A percentile compares a stretch with the other conserved stretches of the same genome.
Evolutionary conservation across 2,329 filamentous ascomycete genomes (phyloP).

Genomic region (Ophiognomonia clavigignenti-juglandacearum): DNA sequence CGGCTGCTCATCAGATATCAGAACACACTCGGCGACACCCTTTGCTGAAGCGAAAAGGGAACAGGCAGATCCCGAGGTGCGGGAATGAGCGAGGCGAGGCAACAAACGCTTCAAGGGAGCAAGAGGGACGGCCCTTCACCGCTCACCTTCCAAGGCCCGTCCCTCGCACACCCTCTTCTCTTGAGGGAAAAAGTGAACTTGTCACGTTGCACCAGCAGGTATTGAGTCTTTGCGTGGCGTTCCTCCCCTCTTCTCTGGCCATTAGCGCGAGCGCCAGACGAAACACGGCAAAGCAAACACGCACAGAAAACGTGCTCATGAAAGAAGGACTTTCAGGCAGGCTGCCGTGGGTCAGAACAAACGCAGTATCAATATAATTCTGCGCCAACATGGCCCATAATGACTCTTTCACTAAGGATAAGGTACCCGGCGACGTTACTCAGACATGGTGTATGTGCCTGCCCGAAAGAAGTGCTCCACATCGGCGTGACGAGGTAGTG

Average conservation of each 20-base stretch:
- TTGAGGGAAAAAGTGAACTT: conserved; percentile 9
- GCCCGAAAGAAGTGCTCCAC: background rate
- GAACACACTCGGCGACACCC: too few species aligned
- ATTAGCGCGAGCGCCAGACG: background rate
- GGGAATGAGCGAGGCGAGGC: background rate
- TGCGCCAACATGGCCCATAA: background rate
- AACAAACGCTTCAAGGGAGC: background rate
- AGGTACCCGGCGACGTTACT: too few species aligned
- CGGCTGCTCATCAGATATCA: background rate
- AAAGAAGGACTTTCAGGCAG: background rate
- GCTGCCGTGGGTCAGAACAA: background rate
- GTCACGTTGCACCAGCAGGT: conserved; percentile 14
- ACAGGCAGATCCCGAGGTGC: background rate
- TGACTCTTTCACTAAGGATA: too few species aligned
- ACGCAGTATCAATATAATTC: background rate
- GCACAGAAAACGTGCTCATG: background rate
- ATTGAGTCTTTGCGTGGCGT: background rate
- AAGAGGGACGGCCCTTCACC: conserved; percentile 13
- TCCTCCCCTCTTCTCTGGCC: background rate
- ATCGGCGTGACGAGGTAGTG: background rate
- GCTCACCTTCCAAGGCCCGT: background rate
- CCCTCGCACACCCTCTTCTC: background rate
- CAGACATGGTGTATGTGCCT: background rate
- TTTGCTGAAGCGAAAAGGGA: background rate
- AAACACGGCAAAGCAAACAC: conserved; percentile 2